Conservation (phyloP, 2,329 filamentous ascomycete genomes). For the Graphium sp. region DNA sequence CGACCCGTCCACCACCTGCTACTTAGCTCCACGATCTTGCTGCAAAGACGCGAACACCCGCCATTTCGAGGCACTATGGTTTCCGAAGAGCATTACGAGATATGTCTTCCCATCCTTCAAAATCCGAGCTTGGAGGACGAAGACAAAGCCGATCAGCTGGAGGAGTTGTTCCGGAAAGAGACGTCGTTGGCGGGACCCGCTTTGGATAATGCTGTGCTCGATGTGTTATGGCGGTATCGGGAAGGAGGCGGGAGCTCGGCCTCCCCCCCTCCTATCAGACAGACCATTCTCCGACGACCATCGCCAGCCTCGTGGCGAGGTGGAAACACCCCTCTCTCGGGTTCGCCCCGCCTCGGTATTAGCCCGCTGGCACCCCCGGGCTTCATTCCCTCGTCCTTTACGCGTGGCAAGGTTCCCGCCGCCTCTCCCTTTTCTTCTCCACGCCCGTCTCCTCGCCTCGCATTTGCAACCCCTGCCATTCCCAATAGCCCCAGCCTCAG, state of each 20-base stretch:
- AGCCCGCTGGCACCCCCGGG: constrained; percentile 75
- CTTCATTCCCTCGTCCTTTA: constrained; percentile 62
- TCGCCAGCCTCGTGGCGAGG: constrained; percentile 91
- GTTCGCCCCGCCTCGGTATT: constrained; percentile 66
- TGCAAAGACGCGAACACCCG: neutral
- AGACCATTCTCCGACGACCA: constrained; percentile 75
- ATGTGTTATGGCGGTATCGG: constrained; percentile 77
- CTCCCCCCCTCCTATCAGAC: constrained; percentile 72
- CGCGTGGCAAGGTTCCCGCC: constrained; percentile 57
- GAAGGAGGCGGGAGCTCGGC: constrained; percentile 45
- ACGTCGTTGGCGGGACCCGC: constrained; percentile 58
- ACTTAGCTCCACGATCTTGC: constrained; percentile 1
- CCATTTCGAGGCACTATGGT: constrained; percentile 47
- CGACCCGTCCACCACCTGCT: too few relatives aligned
- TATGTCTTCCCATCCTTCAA: constrained; percentile 77
- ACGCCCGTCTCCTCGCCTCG: constrained; percentile 78
- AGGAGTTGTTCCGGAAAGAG: constrained; percentile 68
- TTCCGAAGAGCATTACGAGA: constrained; percentile 80
- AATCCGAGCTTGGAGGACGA: constrained; percentile 75
- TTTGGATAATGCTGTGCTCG: constrained; percentile 79
- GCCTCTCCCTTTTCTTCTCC: constrained; percentile 90
- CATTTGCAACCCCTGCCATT: constrained; percentile 76
- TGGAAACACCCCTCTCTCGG: constrained; percentile 62
- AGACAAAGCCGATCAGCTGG: constrained; percentile 83
- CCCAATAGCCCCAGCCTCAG: constrained; percentile 89